Conservation (phyloP, 352 stramenopile species). For the Pythium oligandrum region DNA sequence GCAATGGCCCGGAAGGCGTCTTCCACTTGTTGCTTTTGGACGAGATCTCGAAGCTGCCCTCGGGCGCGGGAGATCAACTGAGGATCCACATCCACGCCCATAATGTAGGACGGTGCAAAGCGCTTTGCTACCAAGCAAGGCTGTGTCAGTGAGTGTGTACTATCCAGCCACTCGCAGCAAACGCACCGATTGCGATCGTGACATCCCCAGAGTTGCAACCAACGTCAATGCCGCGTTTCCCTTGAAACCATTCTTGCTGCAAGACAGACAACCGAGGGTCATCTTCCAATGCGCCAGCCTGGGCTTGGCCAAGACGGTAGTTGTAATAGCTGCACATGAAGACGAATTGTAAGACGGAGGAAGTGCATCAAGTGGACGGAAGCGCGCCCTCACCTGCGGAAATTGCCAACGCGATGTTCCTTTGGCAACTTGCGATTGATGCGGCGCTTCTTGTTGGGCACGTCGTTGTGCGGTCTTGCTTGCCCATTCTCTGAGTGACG, state of each 20-base stretch:
- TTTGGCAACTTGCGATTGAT: constrained; percentile 14
- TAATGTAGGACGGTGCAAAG: constrained; percentile 47
- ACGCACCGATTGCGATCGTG: constrained; percentile 59
- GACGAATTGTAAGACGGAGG: background rate
- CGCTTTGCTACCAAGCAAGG: constrained; percentile 27
- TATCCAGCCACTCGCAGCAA: background rate
- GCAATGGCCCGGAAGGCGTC: constrained; percentile 48
- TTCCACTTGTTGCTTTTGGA: constrained; percentile 53
- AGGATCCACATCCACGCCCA: constrained; percentile 72
- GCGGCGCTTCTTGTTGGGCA: constrained; percentile 13
- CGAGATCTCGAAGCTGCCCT: constrained; percentile 54
- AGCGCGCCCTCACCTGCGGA: constrained; percentile 40
- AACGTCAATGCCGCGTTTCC: constrained; percentile 65
- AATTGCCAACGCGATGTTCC: constrained; percentile 64
- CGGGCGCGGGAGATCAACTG: constrained; percentile 57
- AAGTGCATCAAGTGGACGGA: background rate
- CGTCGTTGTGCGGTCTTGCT: too few relatives aligned
- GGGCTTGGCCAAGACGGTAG: constrained; percentile 61
- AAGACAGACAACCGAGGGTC: constrained; percentile 59
- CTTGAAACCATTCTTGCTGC: constrained; percentile 60
- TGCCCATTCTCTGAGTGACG: too few relatives aligned
- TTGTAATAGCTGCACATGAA: constrained; percentile 56
- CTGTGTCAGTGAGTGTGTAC: background rate
- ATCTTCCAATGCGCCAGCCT: constrained; percentile 36
- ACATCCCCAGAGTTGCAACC: constrained; percentile 82